Evolutionary conservation across 2,329 filamentous ascomycete species (phyloP), one percentile per base, ranked within the genome.

Genomic region (Berkeleyomyces rouxiae): DNA sequence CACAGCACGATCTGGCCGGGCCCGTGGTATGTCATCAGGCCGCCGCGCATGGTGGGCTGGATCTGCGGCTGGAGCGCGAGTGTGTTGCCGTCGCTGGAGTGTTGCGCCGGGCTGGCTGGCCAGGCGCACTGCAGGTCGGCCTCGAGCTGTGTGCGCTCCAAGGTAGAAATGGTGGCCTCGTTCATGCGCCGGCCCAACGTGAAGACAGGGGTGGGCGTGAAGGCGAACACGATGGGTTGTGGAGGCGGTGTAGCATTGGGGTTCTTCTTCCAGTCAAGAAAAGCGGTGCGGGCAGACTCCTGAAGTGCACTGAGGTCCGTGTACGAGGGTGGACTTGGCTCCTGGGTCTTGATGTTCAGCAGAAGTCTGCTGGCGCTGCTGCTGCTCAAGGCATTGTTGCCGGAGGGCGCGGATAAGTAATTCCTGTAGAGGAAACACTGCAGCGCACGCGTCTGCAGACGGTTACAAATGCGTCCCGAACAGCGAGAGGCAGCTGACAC

Each of bases 1-100:
- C 95, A 99, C n/a, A 91, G 83, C 43, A 96, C 88, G 58, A 95
- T 75, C 72, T 99, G 93, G 0, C 92, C 92, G 0, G 92, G 93
- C 0, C 92, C 93, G 71, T 99, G 93, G 75, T 96, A 97, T 2
- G 93, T 97, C 0, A 89, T 91, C 67, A 95, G 84, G 0, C 93
- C 93, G 65, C 93, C 93, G 62, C 93, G 84, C n/a, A 84, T 80
- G 11, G 88, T 86, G 68, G 84, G 79, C 51, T 82, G 73, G 68
- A 93, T 82, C n/a, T 81, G 76, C 2, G 86, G 87, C 36, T 71
- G 66, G 67, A 73, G 76, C 59, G 40, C 71, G 64, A 49, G 59
- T 33, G 36, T 39, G 7, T 5, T 6, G 10, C 51, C 31, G 5
- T 40, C 53, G 3, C 36, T 37, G 1, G 7, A 40, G 70, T 66